Evolutionary conservation across 2,329 filamentous ascomycete genomes (phyloP).

Genomic region (Chrysosporium queenslandicum): DNA sequence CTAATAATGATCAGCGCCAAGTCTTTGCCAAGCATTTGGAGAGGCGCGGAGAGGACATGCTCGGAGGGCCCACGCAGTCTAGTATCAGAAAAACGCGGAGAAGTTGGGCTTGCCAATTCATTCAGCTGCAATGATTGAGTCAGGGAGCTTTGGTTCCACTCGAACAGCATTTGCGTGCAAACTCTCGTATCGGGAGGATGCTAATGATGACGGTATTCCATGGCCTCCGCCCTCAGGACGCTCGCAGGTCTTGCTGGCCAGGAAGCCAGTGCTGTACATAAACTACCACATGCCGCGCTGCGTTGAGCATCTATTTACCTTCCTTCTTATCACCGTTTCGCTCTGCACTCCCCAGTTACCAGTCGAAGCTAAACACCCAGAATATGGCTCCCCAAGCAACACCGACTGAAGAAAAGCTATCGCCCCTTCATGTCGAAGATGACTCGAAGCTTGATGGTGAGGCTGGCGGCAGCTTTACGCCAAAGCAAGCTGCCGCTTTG

Average conservation of each 20-base stretch:
- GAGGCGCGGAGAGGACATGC: background rate
- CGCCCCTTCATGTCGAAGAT: constrained; percentile 9
- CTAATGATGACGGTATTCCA: background rate
- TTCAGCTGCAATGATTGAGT: background rate
- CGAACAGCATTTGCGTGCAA: background rate
- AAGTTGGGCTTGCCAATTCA: background rate
- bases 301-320: background rate
- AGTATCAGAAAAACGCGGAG: background rate
- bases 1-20: background rate
- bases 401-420: background rate
- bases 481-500: constrained; percentile 53
- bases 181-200: background rate
- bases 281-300: background rate
- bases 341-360: background rate
- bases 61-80: background rate
- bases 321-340: background rate
- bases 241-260: background rate
- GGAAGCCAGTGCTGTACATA: background rate
- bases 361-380: background rate
- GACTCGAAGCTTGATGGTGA: constrained; percentile 1
- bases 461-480: constrained; percentile 36
- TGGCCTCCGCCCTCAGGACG: too few species aligned
- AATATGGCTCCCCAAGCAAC: background rate
- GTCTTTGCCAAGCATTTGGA: background rate
- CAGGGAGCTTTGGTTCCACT: background rate